Evolutionary conservation across 2,329 filamentous ascomycete genomes (phyloP).

Genomic region (Drechslerella stenobrocha): DNA sequence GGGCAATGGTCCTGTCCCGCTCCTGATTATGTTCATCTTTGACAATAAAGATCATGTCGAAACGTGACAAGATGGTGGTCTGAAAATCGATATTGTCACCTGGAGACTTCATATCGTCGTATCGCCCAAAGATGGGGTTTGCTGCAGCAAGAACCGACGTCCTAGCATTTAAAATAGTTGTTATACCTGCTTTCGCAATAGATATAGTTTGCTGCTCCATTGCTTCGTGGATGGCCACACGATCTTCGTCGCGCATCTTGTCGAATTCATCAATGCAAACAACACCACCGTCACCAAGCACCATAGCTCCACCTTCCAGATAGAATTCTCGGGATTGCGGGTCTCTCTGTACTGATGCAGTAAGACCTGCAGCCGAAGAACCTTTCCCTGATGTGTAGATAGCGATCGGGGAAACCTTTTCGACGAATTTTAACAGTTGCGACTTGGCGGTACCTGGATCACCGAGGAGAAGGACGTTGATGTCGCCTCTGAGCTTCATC

Average conservation of each 20-base stretch:
- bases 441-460: constrained; percentile 98
- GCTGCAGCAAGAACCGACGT: constrained; percentile 94
- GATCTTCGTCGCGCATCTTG: constrained; percentile 98
- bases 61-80: constrained; percentile 95
- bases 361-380: constrained; percentile 94
- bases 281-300: constrained; percentile 91
- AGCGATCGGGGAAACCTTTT: constrained; percentile 92
- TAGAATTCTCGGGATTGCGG: constrained; percentile 93
- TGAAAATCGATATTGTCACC: constrained; percentile 99
- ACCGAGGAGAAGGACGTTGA: constrained; percentile 94
- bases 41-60: constrained; percentile 99
- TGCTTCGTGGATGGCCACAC: constrained; percentile 97
- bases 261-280: constrained; percentile 99
- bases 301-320: constrained; percentile 97
- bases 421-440: constrained; percentile 93
- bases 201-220: constrained; percentile 99
- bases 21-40: constrained; percentile 88
- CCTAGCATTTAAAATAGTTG: constrained; percentile 92
- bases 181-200: constrained; percentile 97
- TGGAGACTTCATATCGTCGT: constrained; percentile 95
- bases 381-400: constrained; percentile 99
- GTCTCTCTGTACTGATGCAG: constrained; percentile 93
- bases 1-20: constrained; percentile 90
- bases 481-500: constrained; percentile 96
- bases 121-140: constrained; percentile 95